A percentile compares a stretch with the other conserved stretches of the same genome.
Evolutionary conservation across 805 yeast genomes (phyloP).

Genomic region (Saturnispora silvae): DNA sequence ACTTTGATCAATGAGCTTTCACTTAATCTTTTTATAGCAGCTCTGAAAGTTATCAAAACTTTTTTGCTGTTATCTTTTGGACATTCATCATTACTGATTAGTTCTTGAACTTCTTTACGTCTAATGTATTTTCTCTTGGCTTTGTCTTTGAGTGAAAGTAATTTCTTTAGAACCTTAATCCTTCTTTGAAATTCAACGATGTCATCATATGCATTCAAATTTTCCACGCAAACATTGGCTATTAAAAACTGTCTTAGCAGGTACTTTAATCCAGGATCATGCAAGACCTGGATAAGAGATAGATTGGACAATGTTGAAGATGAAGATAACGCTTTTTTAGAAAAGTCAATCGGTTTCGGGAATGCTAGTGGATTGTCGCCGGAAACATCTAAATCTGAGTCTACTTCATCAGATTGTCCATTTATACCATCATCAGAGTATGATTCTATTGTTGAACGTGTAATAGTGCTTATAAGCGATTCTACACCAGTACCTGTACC

Average conservation of each 20-base stretch:
- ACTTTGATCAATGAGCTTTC: slow-evolving; percentile 51
- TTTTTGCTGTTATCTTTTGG: slow-evolving; percentile 15
- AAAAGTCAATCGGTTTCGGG: neutral
- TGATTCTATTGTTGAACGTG: neutral
- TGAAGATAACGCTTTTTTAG: too few relatives aligned
- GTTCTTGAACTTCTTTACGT: slow-evolving; percentile 1
- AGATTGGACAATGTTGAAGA: neutral
- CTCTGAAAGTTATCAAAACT: slow-evolving; percentile 24
- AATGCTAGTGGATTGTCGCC: too few relatives aligned
- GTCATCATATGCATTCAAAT: slow-evolving; percentile 59
- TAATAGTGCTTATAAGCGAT: neutral
- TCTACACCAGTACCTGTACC: too few relatives aligned
- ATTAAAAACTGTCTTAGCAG: slow-evolving; percentile 58
- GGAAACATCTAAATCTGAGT: neutral
- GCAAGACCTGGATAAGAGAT: slow-evolving; percentile 35
- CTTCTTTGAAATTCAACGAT: slow-evolving; percentile 42
- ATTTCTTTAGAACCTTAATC: slow-evolving; percentile 32
- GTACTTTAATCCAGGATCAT: slow-evolving; percentile 68
- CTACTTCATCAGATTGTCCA: neutral
- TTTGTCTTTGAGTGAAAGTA: slow-evolving; percentile 24
- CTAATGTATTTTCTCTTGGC: slow-evolving; percentile 14
- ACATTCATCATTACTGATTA: neutral
- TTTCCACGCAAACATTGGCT: slow-evolving; percentile 60
- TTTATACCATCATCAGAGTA: neutral
- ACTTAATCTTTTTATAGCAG: slow-evolving; percentile 33